Evolutionary conservation across 176 grass and related monocot genomes (phyloP).

Genomic region (Carex pumila): DNA sequence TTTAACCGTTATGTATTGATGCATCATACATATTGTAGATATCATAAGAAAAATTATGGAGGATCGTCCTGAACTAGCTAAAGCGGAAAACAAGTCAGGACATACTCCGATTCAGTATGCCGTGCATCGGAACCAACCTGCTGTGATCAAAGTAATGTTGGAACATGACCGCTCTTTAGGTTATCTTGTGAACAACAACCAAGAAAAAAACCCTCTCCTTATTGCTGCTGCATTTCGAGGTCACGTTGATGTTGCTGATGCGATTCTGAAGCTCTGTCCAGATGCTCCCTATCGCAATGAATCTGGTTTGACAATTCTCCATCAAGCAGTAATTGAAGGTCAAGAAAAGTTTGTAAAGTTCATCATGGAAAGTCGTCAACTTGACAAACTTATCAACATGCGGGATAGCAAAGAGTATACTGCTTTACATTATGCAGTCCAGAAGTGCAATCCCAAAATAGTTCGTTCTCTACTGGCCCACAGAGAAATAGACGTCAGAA

Average conservation of each 20-base stretch:
- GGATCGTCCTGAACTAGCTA: not conserved
- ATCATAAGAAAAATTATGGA: not conserved
- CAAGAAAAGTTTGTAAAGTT: not conserved
- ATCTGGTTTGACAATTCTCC: slow-evolving; percentile 14
- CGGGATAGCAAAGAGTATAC: not conserved
- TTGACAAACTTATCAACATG: not conserved
- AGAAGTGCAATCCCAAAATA: slow-evolving; percentile 11
- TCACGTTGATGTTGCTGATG: not conserved
- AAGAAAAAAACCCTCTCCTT: not conserved
- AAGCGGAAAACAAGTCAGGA: not conserved
- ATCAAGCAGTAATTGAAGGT: not conserved
- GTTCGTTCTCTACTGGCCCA: slow-evolving; percentile 19
- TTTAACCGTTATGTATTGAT: not conserved
- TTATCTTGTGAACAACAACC: not conserved
- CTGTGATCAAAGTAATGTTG: not conserved
- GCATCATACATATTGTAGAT: not conserved
- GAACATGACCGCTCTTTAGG: not conserved
- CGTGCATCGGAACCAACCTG: not conserved
- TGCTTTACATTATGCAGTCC: slow-evolving; percentile 5
- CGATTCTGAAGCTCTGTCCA: slow-evolving; percentile 8
- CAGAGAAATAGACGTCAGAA: not conserved
- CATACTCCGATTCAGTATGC: not conserved
- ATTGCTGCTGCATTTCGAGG: not conserved
- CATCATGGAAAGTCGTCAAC: not conserved
- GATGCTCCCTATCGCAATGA: not conserved